Percentiles rank a stretch among this genome's conserved stretches.
Conservation (phyloP, 73 alveolate genomes). For the Breviolum minutum region DNA sequence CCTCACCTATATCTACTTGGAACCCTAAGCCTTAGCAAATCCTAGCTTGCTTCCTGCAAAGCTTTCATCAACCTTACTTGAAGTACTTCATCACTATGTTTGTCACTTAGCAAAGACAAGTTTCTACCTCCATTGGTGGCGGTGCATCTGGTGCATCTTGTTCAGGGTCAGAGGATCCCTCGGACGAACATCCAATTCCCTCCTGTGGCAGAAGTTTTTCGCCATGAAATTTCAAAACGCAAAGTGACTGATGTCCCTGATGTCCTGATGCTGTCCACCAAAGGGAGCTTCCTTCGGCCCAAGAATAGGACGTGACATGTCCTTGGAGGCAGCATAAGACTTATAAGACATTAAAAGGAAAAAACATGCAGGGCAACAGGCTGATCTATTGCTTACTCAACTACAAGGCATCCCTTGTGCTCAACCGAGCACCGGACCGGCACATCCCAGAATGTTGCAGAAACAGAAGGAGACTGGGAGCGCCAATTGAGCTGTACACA, state of each 20-base stretch:
- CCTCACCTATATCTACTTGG: not conserved
- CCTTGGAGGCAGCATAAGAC: not conserved
- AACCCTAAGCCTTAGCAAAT: not conserved
- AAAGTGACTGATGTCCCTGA: not conserved
- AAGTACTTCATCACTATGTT: not conserved
- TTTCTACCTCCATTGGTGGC: not conserved
- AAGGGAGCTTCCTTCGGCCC: not conserved
- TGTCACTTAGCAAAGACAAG: not conserved
- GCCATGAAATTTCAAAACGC: not conserved
- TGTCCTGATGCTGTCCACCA: not conserved
- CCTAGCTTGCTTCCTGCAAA: not conserved
- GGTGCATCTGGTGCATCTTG: conserved; percentile 20
- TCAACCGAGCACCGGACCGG: not conserved
- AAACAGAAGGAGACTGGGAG: not conserved
- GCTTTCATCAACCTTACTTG: not conserved
- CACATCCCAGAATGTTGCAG: conserved; percentile 13
- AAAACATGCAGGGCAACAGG: not conserved
- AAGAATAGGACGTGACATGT: not conserved
- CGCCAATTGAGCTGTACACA: not conserved
- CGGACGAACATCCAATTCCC: conserved; percentile 10
- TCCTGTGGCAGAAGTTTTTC: not conserved
- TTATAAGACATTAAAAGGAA: not conserved
- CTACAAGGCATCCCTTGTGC: not conserved
- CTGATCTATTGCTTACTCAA: not conserved
- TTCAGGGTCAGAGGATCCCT: conserved; percentile 7